Evolutionary conservation across 768 basidiomycete genomes (phyloP), one percentile per base, ranked within the genome.

Genomic region (Sporobolomyces phaffii): DNA sequence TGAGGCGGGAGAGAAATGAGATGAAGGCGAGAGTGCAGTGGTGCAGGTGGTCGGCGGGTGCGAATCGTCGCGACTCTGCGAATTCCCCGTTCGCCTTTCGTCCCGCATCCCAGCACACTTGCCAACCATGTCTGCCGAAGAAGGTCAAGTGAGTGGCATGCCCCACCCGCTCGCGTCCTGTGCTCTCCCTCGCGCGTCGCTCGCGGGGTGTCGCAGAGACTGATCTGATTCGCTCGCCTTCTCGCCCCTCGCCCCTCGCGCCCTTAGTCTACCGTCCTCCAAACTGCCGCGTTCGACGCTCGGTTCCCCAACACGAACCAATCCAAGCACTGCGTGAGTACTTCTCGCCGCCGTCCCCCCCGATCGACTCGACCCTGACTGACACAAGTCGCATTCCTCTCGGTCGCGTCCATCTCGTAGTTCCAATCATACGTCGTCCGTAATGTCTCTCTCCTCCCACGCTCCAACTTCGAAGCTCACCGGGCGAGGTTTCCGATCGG

Each of bases 231-330:
- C 36, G 34, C 41, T 53, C 33, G 13, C 22, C 33, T 31, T 29
- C 48, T 56, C 41, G 31, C n/a, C 20, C 31, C 51, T 33, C 49
- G 15, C 38, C 18, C 49, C 20, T 33, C 49, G 6, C 11, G 1
- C 22, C 9, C 38, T 18, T 43, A 91, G 89, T 81, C 89, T 87
- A 90, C 85, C 80, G 82, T 87, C 69, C 86, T 99, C 71, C 88
- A 94, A 79, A 99, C 96, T 64, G 94, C 90, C 72, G 88, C 87
- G 65, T 99, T 98, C 78, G 94, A 98, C 60, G 73, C 72, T 44
- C 74, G 72, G 64, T 77, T 80, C 77, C 79, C 78, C 34, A 78
- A 79, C 73, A 76, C 74, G 54, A 75, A 75, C 68, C 94, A 99
- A 82, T 94, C 93, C 57, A 85, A 86, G 78, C 92, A 97, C 81